Base-by-base conservation (phyloP, 495 filamentous ascomycete species). In the Podospora pseudoanserina region DNA sequence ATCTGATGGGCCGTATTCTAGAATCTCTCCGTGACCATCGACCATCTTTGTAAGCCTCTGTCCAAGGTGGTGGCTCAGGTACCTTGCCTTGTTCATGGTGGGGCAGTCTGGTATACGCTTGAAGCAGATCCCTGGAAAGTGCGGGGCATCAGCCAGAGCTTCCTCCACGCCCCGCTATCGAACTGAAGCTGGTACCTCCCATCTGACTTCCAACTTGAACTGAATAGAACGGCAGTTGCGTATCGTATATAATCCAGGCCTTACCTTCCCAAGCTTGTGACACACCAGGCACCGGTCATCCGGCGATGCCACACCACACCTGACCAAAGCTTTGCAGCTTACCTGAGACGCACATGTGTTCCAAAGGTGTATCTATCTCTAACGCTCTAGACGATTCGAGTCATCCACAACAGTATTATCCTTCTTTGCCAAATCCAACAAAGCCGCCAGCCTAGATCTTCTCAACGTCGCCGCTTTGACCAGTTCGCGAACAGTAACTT, bases 91-190 rank as follows among this genome's bases (percentile, higher is more conserved):
- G 30, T 32, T 32, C 30, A 32, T 7, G 30, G 30, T 4, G 4
- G 67, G 69, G 69, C 57, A 67, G 23, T 18, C n/a, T 61, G 1
- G 23, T 23, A 23, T 61, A 26, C 11, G 60, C 13, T 32, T 11
- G 61, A 18, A 54, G 5, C 44, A 13, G 57, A 34, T 28, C 20
- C 54, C 55, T 44, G 44, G 20, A 28, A 59, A 68, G 65, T 68
- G 72, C 67, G 68, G 69, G 69, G 72, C 72, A 68, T 63, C 32
- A 63, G 26, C 39, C 39, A 26, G 34, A 71, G 69, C 69, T 63
- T 56, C n/a, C 18, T 28, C 30, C 60, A 59, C 58, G 65, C 64
- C 53, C 64, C 63, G 65, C 64, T 65, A 64, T 60, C 55, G 34
- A 20, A 28, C 60, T 18, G 65, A 60, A 53, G 60, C 49, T 15